Evolutionary conservation across 495 filamentous ascomycete species (phyloP), one percentile per base, ranked within the genome.

Genomic region (Lindgomyces ingoldianus): DNA sequence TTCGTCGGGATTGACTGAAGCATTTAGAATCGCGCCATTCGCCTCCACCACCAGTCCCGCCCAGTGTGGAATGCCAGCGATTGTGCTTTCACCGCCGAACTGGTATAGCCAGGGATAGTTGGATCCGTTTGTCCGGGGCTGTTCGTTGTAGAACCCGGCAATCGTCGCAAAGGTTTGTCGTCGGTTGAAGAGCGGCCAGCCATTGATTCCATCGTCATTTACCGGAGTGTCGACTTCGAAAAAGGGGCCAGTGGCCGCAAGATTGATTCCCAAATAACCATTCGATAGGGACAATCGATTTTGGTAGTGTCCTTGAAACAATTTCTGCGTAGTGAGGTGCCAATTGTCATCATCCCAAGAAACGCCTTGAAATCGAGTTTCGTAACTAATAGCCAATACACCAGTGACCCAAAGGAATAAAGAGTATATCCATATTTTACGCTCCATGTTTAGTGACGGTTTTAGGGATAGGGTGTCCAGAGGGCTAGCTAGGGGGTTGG

Each of bases 61-160:
- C 85, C 85, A 90, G 65, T 89, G 87, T 1, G 89, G 89, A 29
- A 93, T 79, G 41, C 89, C 89, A 45, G 83, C 84, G 66, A 91
- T 91, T 21, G 88, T 84, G 60, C 83, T 87, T 70, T 93, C 89
- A 25, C 81, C 81, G 16, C 89, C 89, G 71, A 89, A 87, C 65
- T 90, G 83, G 57, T 83, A 78, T 27, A 91, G 75, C 88, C 89
- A 91, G 3, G 78, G 78, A 67, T 87, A 91, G 70, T 93, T 93
- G 8, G 83, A 85, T 2, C 81, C 80, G 39, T 85, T 87, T 0
- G 81, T 85, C 33, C 76, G 81, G 0, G 78, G 78, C 72, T 91
- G 88, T 9, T 76, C 73, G 62, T 91, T 81, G 61, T 81, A 91
- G 73, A 93, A 93, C 0, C 89, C 89, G 41, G 84, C 81, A 57